Evolutionary conservation across 1,284 basidiomycete genomes (phyloP), one percentile per base, ranked within the genome.

Genomic region (Cryptococcus hybrid): DNA sequence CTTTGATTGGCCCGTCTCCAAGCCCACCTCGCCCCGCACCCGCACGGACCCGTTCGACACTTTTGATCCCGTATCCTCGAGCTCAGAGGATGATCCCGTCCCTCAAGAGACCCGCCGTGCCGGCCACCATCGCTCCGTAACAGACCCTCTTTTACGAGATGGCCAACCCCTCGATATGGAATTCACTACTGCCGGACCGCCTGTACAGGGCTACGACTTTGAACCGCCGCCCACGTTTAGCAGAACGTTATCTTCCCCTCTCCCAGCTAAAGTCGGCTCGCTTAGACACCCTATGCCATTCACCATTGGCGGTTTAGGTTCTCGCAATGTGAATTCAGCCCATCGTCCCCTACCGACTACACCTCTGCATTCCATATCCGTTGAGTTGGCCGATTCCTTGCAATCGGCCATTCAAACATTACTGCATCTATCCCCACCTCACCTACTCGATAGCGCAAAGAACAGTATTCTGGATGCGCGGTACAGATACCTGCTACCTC

Each of bases 391-490:
- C 7, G 91, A 94, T 76, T 87, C 87, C 4, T 84, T 92, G 12
- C 90, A 93, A 77, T 85, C 87, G 78, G 84, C 90, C 55, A 88
- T 94, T 39, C 91, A 94, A 71, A 93, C 89, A 0, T 83, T 95
- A 62, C 82, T 94, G 2, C 90, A 92, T 69, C 82, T 94, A 57
- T 89, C 89, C 0, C 91, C 92, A 0, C 84, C 88, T 0, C 91
- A 94, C 72, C 79, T 94, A n/a, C 82, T 94, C 38, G 92, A 94
- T 69, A 86, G 88, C n/a, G 87, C 87, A 92, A 89, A 73, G 92
- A 94, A 71, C 90, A 92, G 71, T 89, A 92, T 69, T 87, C 91
- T 2, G 88, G 89, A 35, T 93, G 89, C 73, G 84, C 90, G 0
- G 77, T 94, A 13, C 87, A 89, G 39, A 83, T 94, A 49, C 92